Percentiles rank a stretch among this genome's conserved stretches.
Conservation (phyloP, 83 land plant genomes). For the Thuja plicata region DNA sequence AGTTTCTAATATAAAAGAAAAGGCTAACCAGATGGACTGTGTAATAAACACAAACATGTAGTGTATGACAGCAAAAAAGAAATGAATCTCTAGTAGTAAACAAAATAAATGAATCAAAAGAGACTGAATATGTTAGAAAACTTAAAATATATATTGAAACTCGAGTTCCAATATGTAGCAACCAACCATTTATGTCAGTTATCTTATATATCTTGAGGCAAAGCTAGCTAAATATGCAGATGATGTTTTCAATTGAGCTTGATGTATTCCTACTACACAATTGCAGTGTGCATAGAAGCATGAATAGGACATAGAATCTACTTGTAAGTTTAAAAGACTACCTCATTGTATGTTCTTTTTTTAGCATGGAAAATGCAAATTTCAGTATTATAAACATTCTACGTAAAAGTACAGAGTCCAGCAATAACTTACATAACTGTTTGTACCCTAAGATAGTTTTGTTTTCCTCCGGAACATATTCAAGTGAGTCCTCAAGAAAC, state of each 20-base stretch:
- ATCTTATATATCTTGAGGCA: background rate
- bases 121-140: background rate
- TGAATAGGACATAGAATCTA: background rate
- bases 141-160: background rate
- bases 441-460: background rate
- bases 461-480: background rate
- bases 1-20: too few relatives aligned
- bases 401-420: background rate
- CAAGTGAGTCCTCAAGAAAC: slow-evolving; percentile 10
- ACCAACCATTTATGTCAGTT: background rate
- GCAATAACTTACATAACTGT: background rate
- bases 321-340: background rate
- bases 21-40: too few relatives aligned
- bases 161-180: background rate
- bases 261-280: background rate
- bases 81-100: background rate
- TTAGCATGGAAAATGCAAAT: background rate
- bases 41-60: background rate
- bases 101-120: background rate
- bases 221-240: background rate
- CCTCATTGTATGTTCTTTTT: background rate
- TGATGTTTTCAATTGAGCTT: background rate
- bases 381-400: background rate
- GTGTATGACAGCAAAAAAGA: background rate
- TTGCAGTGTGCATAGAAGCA: background rate